Evolutionary conservation across 495 filamentous ascomycete genomes (phyloP), one percentile per base, ranked within the genome.

Genomic region (Articulospora tetracladia): DNA sequence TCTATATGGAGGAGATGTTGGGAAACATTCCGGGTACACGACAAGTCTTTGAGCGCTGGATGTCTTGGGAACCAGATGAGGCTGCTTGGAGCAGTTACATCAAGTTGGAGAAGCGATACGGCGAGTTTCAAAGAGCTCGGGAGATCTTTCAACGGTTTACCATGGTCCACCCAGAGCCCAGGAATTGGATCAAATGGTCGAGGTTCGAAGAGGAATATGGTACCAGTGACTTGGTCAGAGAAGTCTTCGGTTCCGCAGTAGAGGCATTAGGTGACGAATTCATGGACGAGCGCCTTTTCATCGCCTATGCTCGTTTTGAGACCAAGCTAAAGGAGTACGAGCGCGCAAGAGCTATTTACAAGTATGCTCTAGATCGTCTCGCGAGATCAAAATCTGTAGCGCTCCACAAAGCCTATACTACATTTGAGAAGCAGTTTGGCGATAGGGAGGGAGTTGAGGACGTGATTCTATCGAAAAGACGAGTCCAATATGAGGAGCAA

Each of bases 151-250:
- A 92, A 66, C 84, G 92, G 17, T 97, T 96, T 66, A 96, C 92
- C 2, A 80, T 92, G 41, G 93, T 98, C 2, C 95, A 97, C 68
- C 92, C 95, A 10, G 93, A 98, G 68, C 90, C 94, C 32, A 82
- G 86, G 71, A 98, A 97, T 64, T 98, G 95, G 95, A 92, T 98
- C 70, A 98, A 97, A 72, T 98, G 94, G 94, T 87, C 94, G 62
- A 86, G 91, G 44, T 98, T 97, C 66, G 94, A 98, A 70, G 94
- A 97, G 73, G 95, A 98, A 67, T 88, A 83, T 66, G 94, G 94
- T 3, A 95, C 92, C 0, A 89, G 85, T 67, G 94, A 96, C 68
- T 68, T 93, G 66, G 94, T 98, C 6, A 83, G 94, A 41, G 93
- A 98, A 61, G 94, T 98, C 8, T 97, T 92, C 70, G 92, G 92